Evolutionary conservation across 192 early-diverging fungal genomes (phyloP).

Genomic region (Funneliformis mosseae): DNA sequence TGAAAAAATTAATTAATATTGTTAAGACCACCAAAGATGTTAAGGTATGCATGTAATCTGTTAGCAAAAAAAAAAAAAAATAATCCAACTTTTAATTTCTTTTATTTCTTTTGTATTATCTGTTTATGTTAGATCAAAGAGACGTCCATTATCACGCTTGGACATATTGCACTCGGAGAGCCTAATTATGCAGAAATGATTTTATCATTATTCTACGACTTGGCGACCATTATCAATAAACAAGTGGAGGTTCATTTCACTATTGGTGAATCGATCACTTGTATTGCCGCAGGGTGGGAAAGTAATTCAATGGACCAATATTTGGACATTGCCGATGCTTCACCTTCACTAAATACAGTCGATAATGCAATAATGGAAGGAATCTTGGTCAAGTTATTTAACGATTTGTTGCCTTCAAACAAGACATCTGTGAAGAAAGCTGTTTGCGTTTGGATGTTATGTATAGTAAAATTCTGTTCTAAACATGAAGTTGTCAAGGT

Average conservation of each 20-base stretch:
- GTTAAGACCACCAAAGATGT: slow-evolving; percentile 68
- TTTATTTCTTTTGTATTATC: not conserved
- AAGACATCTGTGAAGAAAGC: slow-evolving; percentile 65
- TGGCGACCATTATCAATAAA: slow-evolving; percentile 67
- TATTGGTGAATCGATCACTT: slow-evolving; percentile 79
- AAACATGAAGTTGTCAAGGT: slow-evolving; percentile 51
- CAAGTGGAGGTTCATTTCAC: slow-evolving; percentile 85
- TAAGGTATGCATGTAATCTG: slow-evolving; percentile 43
- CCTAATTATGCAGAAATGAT: slow-evolving; percentile 37
- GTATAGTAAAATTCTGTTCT: slow-evolving; percentile 74
- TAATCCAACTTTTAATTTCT: too few relatives aligned
- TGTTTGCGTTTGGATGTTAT: slow-evolving; percentile 78
- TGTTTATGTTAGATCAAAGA: slow-evolving; percentile 60
- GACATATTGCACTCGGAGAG: slow-evolving; percentile 62
- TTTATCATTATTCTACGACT: slow-evolving; percentile 52
- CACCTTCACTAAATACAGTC: slow-evolving; percentile 26
- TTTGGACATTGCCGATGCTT: slow-evolving; percentile 67
- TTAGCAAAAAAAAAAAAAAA: not conserved
- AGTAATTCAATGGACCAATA: slow-evolving; percentile 66
- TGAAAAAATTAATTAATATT: slow-evolving; percentile 53
- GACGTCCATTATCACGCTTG: slow-evolving; percentile 64
- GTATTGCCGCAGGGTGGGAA: slow-evolving; percentile 64
- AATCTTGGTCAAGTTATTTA: slow-evolving; percentile 57
- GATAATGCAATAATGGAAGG: slow-evolving; percentile 41
- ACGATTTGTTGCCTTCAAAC: slow-evolving; percentile 53